Conservation (phyloP, 768 basidiomycete genomes). For the Russula vinacea region DNA sequence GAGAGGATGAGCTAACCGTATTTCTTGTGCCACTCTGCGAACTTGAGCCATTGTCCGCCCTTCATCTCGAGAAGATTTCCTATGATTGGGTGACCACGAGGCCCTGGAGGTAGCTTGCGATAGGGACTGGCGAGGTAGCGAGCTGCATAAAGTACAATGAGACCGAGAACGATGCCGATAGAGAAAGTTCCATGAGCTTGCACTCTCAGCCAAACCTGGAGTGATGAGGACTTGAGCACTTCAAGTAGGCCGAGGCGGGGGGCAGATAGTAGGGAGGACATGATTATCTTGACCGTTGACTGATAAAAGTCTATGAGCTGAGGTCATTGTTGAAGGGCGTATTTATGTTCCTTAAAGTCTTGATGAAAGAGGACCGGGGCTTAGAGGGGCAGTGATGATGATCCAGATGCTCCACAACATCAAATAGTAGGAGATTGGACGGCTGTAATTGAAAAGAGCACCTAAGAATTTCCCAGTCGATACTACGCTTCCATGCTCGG, state of each 20-base stretch:
- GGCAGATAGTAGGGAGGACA: too few relatives aligned
- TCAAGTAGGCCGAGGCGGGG: neutral
- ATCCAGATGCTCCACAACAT: too few relatives aligned
- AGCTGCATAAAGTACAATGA: neutral
- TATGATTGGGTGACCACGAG: neutral
- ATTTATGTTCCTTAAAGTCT: too few relatives aligned
- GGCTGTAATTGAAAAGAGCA: too few relatives aligned
- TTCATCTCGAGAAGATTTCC: conserved; percentile 1
- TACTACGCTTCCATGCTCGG: too few relatives aligned
- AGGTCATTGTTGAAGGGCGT: too few relatives aligned
- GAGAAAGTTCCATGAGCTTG: neutral
- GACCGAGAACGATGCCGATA: neutral
- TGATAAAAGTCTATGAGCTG: too few relatives aligned
- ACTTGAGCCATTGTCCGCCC: neutral
- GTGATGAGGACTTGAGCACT: neutral
- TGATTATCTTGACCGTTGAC: too few relatives aligned
- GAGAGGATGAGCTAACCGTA: neutral
- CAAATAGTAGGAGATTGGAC: too few relatives aligned
- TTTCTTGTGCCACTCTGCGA: neutral
- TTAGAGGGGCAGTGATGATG: too few relatives aligned
- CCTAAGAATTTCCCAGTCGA: too few relatives aligned
- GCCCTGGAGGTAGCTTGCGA: neutral
- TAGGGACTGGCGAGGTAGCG: neutral
- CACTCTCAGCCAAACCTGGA: neutral
- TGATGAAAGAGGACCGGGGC: too few relatives aligned